Evolutionary conservation across 129 eudicot genomes (phyloP), one percentile per base, ranked within the genome.

Genomic region (Flaveria bidentis): DNA sequence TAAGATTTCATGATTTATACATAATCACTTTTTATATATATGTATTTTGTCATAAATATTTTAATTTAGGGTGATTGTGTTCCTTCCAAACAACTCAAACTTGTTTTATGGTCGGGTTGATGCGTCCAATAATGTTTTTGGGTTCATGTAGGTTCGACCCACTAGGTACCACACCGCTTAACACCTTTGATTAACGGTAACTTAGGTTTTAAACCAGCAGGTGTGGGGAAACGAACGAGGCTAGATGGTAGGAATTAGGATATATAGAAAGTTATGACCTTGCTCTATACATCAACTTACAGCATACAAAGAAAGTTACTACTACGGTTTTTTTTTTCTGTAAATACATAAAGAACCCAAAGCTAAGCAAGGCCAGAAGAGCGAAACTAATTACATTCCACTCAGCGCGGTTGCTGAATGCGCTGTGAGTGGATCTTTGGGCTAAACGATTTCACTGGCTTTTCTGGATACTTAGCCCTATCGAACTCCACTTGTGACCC

Each of bases 361-460:
- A 72, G 55, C 81, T 73, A 64, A 23, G 67, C 74, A 76, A 42
- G 75, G 81, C 79, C 75, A 57, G 51, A 65, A 60, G 55, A 25
- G 41, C 25, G 20, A 45, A 69, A 61, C 80, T 51, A 47, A 67
- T 33, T 18, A 45, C 77, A 60, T 84, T 84, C 81, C 86, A 57
- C 90, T 85, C 81, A 86, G 71, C 92, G 86, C 25, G 90, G 86
- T 76, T 87, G 95, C 79, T 88, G 88, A 80, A 88, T 88, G 82
- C 82, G 84, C n/a, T 87, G 88, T 63, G 75, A 4, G 26, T 42
- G 66, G 28, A 80, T 71, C 61, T 64, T 87, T 13, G 89, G 84
- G 78, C 83, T 78, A 9, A 87, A 71, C 3, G 71, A 44, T 81
- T 83, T 89, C 66, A 88, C 87, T 28, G 89, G 85, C 81, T 83